Conservation (phyloP, 352 stramenopile species). For the Thalassiosira sp. region DNA sequence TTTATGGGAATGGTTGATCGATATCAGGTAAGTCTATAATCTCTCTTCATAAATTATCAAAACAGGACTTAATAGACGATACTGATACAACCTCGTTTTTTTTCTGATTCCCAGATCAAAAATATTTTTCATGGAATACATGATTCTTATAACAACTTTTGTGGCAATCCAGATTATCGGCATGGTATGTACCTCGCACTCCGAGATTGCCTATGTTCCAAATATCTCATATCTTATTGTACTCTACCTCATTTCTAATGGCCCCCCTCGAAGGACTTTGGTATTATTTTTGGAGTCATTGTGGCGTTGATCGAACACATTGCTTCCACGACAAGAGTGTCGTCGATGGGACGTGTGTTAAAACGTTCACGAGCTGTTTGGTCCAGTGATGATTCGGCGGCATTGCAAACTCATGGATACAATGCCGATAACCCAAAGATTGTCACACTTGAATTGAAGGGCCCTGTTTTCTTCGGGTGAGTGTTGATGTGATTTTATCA, state of each 20-base stretch:
- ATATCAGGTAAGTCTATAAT: constrained; percentile 27
- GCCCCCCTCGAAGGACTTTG: too few relatives aligned
- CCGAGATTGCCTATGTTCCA: too few relatives aligned
- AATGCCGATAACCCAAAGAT: constrained; percentile 54
- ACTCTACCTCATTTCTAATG: too few relatives aligned
- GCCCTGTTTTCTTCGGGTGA: constrained; percentile 81
- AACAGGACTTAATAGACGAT: too few relatives aligned
- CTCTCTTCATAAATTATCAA: too few relatives aligned
- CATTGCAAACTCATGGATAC: constrained; percentile 38
- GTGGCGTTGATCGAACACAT: constrained; percentile 50
- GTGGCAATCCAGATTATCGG: constrained; percentile 59
- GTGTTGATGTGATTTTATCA: too few relatives aligned
- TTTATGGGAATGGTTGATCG: constrained; percentile 67
- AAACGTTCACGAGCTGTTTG: constrained; percentile 48
- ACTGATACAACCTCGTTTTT: neutral
- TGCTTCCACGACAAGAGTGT: constrained; percentile 44
- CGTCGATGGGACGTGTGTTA: constrained; percentile 31
- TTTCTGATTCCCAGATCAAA: constrained; percentile 5
- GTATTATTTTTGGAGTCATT: constrained; percentile 59
- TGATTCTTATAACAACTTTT: constrained; percentile 48
- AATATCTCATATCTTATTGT: too few relatives aligned
- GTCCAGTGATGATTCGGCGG: constrained; percentile 32
- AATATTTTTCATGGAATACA: constrained; percentile 54
- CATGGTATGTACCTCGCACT: too few relatives aligned
- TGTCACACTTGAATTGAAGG: constrained; percentile 68